Conservation (phyloP, 352 stramenopile genomes). For the Pythium chondricola region DNA sequence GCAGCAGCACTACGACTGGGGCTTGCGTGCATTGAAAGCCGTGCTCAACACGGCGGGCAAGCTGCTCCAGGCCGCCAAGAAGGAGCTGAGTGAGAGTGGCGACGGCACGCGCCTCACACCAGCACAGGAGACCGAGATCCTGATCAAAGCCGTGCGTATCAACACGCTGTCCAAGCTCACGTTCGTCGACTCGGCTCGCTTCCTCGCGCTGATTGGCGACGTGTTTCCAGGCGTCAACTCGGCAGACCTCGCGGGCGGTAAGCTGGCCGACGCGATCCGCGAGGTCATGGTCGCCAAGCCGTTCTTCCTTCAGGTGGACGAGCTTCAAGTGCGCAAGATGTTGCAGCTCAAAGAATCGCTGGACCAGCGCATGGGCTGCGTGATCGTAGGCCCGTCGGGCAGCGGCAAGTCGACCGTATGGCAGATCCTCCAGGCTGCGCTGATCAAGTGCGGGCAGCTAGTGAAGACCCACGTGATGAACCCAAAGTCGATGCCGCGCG, state of each 20-base stretch:
- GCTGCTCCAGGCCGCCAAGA: conserved; percentile 81
- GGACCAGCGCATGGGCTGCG: conserved; percentile 93
- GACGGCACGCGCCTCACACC: conserved; percentile 34
- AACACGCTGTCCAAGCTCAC: conserved; percentile 96
- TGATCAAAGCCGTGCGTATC: conserved; percentile 94
- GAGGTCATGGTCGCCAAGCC: conserved; percentile 88
- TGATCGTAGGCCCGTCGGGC: conserved; percentile 90
- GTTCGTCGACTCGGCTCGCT: conserved; percentile 86
- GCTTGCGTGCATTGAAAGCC: conserved; percentile 86
- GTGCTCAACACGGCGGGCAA: conserved; percentile 93
- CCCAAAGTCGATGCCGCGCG: conserved; percentile 92
- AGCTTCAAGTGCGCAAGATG: conserved; percentile 93
- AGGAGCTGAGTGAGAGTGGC: conserved; percentile 33
- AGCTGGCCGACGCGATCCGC: conserved; percentile 79
- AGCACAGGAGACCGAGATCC: conserved; percentile 84
- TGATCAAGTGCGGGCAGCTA: conserved; percentile 74
- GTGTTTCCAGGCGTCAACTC: conserved; percentile 89
- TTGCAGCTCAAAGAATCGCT: conserved; percentile 94
- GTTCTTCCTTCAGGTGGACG: conserved; percentile 85
- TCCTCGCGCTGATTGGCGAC: conserved; percentile 90
- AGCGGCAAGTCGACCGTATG: conserved; percentile 94
- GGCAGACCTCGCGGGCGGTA: conserved; percentile 73
- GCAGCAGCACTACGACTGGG: conserved; percentile 90
- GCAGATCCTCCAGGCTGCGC: conserved; percentile 86
- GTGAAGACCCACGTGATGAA: conserved; percentile 96